A percentile compares a stretch with the other conserved stretches of the same genome.
These are phyloP conservation scores for Verruconis gallopava DNA, from an alignment of 2,329 filamentous ascomycete species.

Conservation along the genomic window DNA sequence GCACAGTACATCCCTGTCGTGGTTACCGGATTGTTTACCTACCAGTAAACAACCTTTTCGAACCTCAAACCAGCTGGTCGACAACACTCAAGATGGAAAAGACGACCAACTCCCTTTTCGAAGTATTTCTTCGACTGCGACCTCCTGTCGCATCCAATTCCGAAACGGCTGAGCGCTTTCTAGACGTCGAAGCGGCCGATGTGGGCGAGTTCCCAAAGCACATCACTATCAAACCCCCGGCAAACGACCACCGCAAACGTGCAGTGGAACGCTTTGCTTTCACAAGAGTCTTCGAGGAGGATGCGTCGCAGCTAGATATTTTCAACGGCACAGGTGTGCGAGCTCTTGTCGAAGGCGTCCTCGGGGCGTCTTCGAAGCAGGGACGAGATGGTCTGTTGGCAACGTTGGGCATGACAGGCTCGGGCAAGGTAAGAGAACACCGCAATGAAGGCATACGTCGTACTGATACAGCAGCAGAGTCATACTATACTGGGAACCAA, in stretches of 20 bases:
- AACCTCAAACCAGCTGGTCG: too few species aligned
- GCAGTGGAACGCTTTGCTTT: slow-evolving; percentile 92
- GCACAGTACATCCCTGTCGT: too few species aligned
- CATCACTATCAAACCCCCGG: slow-evolving; percentile 47
- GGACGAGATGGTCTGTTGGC: slow-evolving; percentile 83
- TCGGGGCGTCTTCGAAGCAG: slow-evolving; percentile 59
- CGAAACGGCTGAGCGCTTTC: slow-evolving; percentile 49
- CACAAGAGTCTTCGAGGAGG: slow-evolving; percentile 83
- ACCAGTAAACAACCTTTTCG: too few species aligned
- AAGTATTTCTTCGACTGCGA: slow-evolving; percentile 76
- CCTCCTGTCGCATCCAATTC: slow-evolving; percentile 22
- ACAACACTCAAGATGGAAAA: neutral
- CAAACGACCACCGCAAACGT: slow-evolving; percentile 68
- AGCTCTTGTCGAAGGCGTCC: slow-evolving; percentile 64
- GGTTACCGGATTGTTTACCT: too few species aligned
- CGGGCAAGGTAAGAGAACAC: slow-evolving; percentile 60
- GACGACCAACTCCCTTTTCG: slow-evolving; percentile 45
- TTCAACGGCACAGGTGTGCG: slow-evolving; percentile 70
- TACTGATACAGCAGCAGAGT: slow-evolving; percentile 45
- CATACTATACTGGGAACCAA: slow-evolving; percentile 90
- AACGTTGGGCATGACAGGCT: slow-evolving; percentile 86
- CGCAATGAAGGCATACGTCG: neutral
- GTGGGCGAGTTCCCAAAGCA: slow-evolving; percentile 30
- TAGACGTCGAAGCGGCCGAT: slow-evolving; percentile 53
- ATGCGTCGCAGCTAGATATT: slow-evolving; percentile 70